phyloP scores from a whole-genome alignment of 1,284 basidiomycete genomes.

The Anthracocystis panici-leucophaei region DNA sequence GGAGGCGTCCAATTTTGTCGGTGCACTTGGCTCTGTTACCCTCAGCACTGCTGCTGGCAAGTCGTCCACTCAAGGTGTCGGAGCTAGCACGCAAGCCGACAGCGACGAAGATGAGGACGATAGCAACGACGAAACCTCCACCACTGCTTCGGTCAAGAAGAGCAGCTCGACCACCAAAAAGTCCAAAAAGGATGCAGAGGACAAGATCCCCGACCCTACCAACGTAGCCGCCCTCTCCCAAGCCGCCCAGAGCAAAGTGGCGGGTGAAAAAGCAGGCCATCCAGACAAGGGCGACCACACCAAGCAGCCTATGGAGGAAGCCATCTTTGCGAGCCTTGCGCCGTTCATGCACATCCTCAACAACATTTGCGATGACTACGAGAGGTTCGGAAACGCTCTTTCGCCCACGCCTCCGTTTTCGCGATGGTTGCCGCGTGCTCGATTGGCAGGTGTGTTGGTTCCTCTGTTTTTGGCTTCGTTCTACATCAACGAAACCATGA shows the following conservation, averaged over 20 bases:
- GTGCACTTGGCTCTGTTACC: conserved; percentile 70
- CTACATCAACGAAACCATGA: conserved; percentile 71
- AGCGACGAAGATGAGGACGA: conserved; percentile 30
- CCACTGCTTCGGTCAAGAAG: conserved; percentile 16
- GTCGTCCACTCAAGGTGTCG: conserved; percentile 43
- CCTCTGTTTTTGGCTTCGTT: conserved; percentile 70
- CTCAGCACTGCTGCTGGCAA: conserved; percentile 71
- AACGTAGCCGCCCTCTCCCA: conserved; percentile 63
- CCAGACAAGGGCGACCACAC: conserved; percentile 67
- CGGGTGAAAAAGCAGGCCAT: conserved; percentile 57
- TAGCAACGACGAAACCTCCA: conserved; percentile 12
- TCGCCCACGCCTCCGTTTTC: conserved; percentile 71
- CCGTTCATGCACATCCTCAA: conserved; percentile 74
- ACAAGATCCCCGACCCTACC: conserved; percentile 69
- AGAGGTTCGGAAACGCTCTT: conserved; percentile 71
- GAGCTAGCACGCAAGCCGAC: not conserved
- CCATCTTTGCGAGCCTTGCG: conserved; percentile 68
- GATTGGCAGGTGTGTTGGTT: conserved; percentile 67
- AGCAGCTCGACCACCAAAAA: conserved; percentile 20
- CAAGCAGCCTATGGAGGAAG: conserved; percentile 63
- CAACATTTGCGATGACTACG: conserved; percentile 68
- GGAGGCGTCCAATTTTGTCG: conserved; percentile 72
- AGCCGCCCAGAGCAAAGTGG: conserved; percentile 68
- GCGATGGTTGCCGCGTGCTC: conserved; percentile 61
- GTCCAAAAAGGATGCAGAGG: conserved; percentile 36